Evolutionary conservation across 306 rosid species (phyloP).

Genomic region (Acacia crassicarpa): DNA sequence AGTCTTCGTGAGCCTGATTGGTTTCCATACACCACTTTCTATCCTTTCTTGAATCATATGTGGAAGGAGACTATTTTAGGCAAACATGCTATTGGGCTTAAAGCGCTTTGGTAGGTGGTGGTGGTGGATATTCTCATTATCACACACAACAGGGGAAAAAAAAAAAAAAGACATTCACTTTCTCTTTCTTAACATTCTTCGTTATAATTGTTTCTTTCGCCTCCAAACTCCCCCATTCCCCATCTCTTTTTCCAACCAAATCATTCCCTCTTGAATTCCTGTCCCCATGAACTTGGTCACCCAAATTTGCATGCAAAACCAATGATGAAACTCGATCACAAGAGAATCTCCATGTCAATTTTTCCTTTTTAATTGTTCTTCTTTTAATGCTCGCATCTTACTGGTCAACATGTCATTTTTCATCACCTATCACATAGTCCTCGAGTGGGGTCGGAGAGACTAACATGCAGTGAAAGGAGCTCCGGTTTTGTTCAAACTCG

Average conservation of each 20-base stretch:
- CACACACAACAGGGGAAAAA: conserved; percentile 51
- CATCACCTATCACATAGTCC: background rate
- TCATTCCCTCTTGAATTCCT: conserved; percentile 71
- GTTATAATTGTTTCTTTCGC: conserved; percentile 42
- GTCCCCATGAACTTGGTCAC: conserved; percentile 70
- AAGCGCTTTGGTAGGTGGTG: conserved; percentile 40
- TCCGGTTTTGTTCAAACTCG: conserved; percentile 11
- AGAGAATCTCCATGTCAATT: conserved; percentile 10
- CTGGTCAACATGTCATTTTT: background rate
- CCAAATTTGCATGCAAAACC: conserved; percentile 63
- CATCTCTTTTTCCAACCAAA: conserved; percentile 44
- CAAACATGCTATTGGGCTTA: conserved; percentile 35
- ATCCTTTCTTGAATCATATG: too few relatives aligned
- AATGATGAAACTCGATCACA: conserved; percentile 29
- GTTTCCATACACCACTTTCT: too few relatives aligned
- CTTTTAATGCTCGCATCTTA: background rate
- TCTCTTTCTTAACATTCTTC: conserved; percentile 36
- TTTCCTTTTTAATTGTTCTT: background rate
- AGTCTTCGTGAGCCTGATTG: too few relatives aligned
- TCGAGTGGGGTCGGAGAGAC: conserved; percentile 23
- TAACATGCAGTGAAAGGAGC: conserved; percentile 13
- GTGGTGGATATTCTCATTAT: conserved; percentile 61
- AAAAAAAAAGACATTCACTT: conserved; percentile 21
- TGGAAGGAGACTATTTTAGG: conserved; percentile 37
- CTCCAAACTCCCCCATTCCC: conserved; percentile 34